Conservation (phyloP, 768 basidiomycete species). For the Lentinus brumalis region DNA sequence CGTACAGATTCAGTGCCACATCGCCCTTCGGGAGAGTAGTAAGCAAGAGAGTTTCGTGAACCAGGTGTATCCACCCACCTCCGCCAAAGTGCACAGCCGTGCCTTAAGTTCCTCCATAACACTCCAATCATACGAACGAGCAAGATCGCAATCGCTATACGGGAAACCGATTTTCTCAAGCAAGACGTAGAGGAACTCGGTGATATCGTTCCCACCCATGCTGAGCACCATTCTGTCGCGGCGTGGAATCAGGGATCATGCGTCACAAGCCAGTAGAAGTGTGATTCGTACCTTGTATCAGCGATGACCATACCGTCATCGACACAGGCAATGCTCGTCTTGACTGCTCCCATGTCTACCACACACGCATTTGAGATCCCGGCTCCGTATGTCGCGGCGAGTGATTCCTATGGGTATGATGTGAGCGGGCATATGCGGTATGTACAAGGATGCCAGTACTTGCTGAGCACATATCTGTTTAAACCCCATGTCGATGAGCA, state of each 20-base stretch:
- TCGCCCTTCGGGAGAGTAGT: slow-evolving; percentile 79
- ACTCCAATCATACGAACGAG: slow-evolving; percentile 80
- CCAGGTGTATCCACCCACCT: slow-evolving; percentile 53
- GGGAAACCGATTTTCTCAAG: slow-evolving; percentile 84
- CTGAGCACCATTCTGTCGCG: slow-evolving; percentile 68
- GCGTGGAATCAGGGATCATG: neutral
- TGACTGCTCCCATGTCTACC: slow-evolving; percentile 88
- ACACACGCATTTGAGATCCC: slow-evolving; percentile 95
- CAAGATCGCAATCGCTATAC: slow-evolving; percentile 80
- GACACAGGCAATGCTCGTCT: slow-evolving; percentile 87
- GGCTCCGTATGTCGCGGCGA: slow-evolving; percentile 93
- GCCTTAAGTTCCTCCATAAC: slow-evolving; percentile 92
- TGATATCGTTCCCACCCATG: slow-evolving; percentile 95
- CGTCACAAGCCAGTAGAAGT: neutral
- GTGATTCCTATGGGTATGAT: slow-evolving; percentile 64
- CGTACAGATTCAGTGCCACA: slow-evolving; percentile 87
- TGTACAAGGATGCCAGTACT: slow-evolving; percentile 41
- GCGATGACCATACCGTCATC: slow-evolving; percentile 89
- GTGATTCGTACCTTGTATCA: slow-evolving; percentile 72
- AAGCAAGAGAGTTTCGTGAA: neutral
- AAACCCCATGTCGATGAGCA: slow-evolving; percentile 84
- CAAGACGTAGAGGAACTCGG: slow-evolving; percentile 81
- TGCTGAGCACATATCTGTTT: slow-evolving; percentile 92
- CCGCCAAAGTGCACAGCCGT: slow-evolving; percentile 80
- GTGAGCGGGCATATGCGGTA: neutral